Percentiles rank a stretch among this genome's conserved stretches.
phyloP scores from a whole-genome alignment of 306 rosid species.

The Citrullus colocynthis region DNA sequence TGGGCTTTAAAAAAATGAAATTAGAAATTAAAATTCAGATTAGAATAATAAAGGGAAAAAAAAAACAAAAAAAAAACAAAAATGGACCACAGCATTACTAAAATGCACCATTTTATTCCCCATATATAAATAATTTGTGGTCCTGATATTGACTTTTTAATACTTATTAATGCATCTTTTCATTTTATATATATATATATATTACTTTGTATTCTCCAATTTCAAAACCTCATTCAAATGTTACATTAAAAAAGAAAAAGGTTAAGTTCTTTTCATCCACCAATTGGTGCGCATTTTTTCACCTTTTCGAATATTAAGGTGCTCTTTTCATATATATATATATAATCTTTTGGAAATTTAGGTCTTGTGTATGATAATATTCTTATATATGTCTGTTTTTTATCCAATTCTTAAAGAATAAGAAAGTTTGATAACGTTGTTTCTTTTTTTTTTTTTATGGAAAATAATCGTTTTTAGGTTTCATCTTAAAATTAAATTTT shows the following conservation, averaged over 20 bases:
- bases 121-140: not conserved
- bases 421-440: no score
- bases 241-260: not conserved
- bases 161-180: not conserved
- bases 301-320: not conserved
- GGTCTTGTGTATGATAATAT: not conserved
- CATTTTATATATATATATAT: not conserved
- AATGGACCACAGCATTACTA: slow-evolving; percentile 6
- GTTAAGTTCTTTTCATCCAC: slow-evolving; percentile 1
- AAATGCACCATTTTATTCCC: not conserved
- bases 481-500: no score
- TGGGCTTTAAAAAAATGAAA: not conserved
- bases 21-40: no score
- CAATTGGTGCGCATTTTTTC: not conserved
- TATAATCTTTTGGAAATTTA: not conserved
- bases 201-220: not conserved
- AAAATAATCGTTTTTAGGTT: no score
- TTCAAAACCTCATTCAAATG: not conserved
- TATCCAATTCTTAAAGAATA: no score
- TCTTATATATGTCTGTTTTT: not conserved
- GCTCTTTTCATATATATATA: not conserved
- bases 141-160: not conserved
- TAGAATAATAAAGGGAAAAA: no score
- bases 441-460: no score
- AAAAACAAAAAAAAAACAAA: not conserved